Conservation (phyloP, 2,329 filamentous ascomycete genomes). For the Diaporthe vexans region DNA sequence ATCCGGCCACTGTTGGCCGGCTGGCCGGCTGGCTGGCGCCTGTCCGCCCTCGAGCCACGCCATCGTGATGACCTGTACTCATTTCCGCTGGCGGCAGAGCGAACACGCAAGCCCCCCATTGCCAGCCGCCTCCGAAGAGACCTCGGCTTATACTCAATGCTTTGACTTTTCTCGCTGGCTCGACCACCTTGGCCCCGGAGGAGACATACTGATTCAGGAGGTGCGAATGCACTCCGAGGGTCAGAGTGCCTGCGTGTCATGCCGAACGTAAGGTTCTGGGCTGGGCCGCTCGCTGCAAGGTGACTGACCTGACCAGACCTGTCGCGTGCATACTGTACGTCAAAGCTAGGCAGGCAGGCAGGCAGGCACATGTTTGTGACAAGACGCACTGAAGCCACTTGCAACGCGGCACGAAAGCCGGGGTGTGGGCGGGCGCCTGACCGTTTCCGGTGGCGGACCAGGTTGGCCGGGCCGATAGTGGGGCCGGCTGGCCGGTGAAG, state of each 20-base stretch:
- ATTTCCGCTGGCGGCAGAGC: background rate
- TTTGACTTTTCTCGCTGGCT: too few species aligned
- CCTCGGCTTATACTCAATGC: background rate
- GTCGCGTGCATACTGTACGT: slow-evolving; percentile 10
- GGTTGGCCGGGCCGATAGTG: background rate
- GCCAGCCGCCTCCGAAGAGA: background rate
- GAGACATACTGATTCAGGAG: background rate
- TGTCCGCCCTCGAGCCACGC: background rate
- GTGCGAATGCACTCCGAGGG: background rate
- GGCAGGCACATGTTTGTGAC: background rate
- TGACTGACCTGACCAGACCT: background rate
- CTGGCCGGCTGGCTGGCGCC: background rate
- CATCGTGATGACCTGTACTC: background rate
- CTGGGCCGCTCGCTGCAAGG: background rate
- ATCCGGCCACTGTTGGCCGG: background rate
- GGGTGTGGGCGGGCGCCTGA: background rate
- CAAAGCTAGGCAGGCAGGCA: too few species aligned
- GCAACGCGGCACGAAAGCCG: too few species aligned
- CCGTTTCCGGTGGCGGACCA: background rate
- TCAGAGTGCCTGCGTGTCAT: background rate
- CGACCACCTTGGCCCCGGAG: background rate
- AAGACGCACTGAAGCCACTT: background rate
- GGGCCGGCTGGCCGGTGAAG: background rate
- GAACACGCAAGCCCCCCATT: background rate
- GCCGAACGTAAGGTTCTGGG: background rate